Conservation (phyloP, 768 basidiomycete genomes). For the Mrakia gelida region DNA sequence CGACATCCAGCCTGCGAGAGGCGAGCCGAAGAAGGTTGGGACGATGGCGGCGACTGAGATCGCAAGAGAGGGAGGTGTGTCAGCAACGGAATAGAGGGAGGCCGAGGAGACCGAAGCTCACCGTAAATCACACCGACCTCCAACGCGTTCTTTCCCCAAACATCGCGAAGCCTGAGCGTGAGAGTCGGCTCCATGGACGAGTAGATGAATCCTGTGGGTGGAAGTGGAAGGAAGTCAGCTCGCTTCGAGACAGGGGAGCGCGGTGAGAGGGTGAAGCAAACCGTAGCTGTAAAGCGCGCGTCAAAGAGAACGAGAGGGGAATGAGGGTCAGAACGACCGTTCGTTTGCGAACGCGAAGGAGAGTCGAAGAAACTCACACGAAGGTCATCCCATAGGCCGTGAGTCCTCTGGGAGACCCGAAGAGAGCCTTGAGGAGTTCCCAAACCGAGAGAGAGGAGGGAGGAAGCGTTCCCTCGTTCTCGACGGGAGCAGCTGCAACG, state of each 20-base stretch:
- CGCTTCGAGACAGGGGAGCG: too few species aligned
- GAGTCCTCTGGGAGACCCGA: not conserved
- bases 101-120: not conserved
- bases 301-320: not conserved
- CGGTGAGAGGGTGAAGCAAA: not conserved
- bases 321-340: not conserved
- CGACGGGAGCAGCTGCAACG: too few species aligned
- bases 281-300: not conserved
- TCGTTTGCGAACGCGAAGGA: not conserved
- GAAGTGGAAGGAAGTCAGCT: not conserved
- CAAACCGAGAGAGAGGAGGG: not conserved
- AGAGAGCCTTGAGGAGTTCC: not conserved
- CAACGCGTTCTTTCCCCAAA: not conserved
- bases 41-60: not conserved
- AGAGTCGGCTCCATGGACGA: slow-evolving; percentile 14
- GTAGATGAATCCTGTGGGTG: slow-evolving; percentile 10
- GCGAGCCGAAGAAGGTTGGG: slow-evolving; percentile 1
- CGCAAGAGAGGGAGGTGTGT: not conserved
- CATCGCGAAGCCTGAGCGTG: slow-evolving; percentile 2
- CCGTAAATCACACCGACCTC: slow-evolving; percentile 6
- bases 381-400: not conserved
- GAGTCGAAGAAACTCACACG: not conserved
- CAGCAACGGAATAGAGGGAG: not conserved
- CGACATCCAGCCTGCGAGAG: not conserved
- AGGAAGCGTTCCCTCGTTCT: not conserved